Evolutionary conservation across 148 eudicot genomes (phyloP).

Genomic region (Fallopia convolvulus): DNA sequence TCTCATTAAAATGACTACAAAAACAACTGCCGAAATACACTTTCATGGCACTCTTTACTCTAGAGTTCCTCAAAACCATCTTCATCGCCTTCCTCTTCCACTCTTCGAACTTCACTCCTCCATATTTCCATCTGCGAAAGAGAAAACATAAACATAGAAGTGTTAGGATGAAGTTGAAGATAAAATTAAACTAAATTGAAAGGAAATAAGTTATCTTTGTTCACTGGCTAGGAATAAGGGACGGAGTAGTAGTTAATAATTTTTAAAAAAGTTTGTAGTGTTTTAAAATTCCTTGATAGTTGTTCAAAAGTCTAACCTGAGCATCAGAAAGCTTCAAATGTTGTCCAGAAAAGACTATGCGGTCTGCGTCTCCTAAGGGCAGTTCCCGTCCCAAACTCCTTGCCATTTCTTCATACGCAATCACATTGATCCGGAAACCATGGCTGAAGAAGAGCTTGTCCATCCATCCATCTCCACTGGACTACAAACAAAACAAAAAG

Average conservation of each 20-base stretch:
- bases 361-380: slow-evolving; percentile 18
- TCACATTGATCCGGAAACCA: slow-evolving; percentile 51
- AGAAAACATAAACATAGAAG: not conserved
- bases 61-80: slow-evolving; percentile 91
- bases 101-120: slow-evolving; percentile 76
- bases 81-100: slow-evolving; percentile 86
- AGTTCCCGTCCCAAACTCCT: slow-evolving; percentile 29
- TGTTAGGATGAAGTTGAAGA: not conserved
- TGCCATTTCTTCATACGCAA: slow-evolving; percentile 43
- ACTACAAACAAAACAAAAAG: slow-evolving; percentile 21
- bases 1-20: not conserved
- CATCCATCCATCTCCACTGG: slow-evolving; percentile 35
- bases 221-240: too few relatives aligned
- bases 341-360: slow-evolving; percentile 57
- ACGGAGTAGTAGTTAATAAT: too few relatives aligned
- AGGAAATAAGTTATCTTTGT: too few relatives aligned
- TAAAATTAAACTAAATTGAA: not conserved
- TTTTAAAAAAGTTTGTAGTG: too few relatives aligned
- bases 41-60: not conserved
- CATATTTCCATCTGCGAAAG: slow-evolving; percentile 72
- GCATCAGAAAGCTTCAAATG: slow-evolving; percentile 83
- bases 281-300: too few relatives aligned
- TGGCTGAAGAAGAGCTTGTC: slow-evolving; percentile 66
- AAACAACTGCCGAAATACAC: not conserved
- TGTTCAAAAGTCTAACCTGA: slow-evolving; percentile 44